Base-by-base conservation (phyloP, 441 rosid species). In the Pelargonium myrrhifolium region DNA sequence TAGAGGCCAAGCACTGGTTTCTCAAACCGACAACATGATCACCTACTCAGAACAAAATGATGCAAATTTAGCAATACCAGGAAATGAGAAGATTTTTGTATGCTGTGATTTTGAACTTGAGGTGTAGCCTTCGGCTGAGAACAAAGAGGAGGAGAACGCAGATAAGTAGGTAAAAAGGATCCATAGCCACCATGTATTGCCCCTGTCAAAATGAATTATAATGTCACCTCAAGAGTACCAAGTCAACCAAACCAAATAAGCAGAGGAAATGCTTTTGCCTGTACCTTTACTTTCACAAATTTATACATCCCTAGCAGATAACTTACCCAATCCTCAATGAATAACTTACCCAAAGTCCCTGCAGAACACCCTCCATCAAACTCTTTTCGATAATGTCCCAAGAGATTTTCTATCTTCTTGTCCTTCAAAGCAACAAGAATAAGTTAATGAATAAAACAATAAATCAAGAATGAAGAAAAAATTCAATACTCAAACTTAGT, bases 41-140 rank as follows among this genome's bases (percentile, higher is more conserved):
- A 64, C 72, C 55, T 58, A 63, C 60, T 20, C 18, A 9, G 62
- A 20, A 21, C 15, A 63, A 26, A 35, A 74, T 59, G 63, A 5
- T 15, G 28, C 35, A 10, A 59, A 11, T 59, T 24, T 26, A 59
- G 28, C 17, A 59, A 26, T 59, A 59, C 63, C 63, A 2, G 37
- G 39, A 59, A 59, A 12, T 59, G 63, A 64, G 68, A 79, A 77
- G 82, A 79, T 77, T 64, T 85, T 72, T 37, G 39, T 65, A 65
- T 24, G 62, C 70, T 47, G 68, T 64, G 71, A 59, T 74, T 76
- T 71, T 53, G 65, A 35, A 37, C 65, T 62, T 62, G 42, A 31
- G 65, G 37, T 37, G 77, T 69, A 74, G 74, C 65, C 69, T 71
- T 77, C 58, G 75, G 74, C 75, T 42, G 66, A 65, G 81, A 70